phyloP scores from a whole-genome alignment of 768 basidiomycete genomes.

The Pulveroboletus frians region DNA sequence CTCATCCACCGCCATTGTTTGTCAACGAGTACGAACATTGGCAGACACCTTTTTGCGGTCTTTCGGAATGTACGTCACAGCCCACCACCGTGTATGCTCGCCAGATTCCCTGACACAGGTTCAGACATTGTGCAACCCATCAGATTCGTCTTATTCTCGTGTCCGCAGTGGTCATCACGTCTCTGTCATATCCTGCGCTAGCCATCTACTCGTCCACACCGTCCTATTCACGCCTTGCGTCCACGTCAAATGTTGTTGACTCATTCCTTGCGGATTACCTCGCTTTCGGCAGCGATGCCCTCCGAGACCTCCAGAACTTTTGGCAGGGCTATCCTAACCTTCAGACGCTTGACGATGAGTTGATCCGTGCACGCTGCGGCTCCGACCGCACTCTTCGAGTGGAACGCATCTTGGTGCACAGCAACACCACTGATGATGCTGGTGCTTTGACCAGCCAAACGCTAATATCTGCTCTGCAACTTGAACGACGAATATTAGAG shows the following conservation, averaged over 20 bases:
- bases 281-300: constrained; percentile 48
- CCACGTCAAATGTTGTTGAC: constrained; percentile 55
- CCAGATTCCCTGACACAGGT: constrained; percentile 5
- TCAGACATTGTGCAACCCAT: constrained; percentile 83
- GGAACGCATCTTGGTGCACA: constrained; percentile 71
- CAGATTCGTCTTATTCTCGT: constrained; percentile 87
- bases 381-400: constrained; percentile 66
- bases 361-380: constrained; percentile 67
- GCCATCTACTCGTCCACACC: constrained; percentile 75
- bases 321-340: constrained; percentile 66
- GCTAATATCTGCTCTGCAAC: constrained; percentile 55
- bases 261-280: constrained; percentile 52
- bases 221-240: constrained; percentile 51
- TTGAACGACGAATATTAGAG: constrained; percentile 55
- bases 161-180: constrained; percentile 82
- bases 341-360: constrained; percentile 62
- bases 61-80: constrained; percentile 71
- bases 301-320: constrained; percentile 62
- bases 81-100: not conserved
- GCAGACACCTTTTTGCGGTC: constrained; percentile 56
- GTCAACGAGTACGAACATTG: constrained; percentile 35
- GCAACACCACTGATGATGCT: constrained; percentile 36
- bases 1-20: constrained; percentile 14
- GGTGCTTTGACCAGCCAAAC: constrained; percentile 58
- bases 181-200: constrained; percentile 87